Evolutionary conservation across 2,329 filamentous ascomycete genomes (phyloP).

Genomic region (Aureobasidium melanogenum): DNA sequence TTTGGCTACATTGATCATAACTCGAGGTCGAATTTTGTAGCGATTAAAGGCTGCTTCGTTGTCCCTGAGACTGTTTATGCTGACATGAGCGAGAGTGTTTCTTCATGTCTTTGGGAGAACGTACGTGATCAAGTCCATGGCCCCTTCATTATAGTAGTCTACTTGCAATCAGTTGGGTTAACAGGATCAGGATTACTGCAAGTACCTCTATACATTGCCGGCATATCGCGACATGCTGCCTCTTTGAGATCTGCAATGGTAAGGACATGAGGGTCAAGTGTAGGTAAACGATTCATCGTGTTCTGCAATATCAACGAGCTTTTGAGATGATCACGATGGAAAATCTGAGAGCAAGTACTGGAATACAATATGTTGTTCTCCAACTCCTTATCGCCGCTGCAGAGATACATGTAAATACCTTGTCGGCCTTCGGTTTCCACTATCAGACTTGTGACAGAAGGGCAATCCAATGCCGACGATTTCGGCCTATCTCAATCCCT

Average conservation of each 20-base stretch:
- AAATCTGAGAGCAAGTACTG: not conserved
- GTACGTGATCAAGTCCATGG: conserved; percentile 13
- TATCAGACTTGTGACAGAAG: not conserved
- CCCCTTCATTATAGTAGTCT: conserved; percentile 17
- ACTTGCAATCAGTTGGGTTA: not conserved
- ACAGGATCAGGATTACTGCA: too few relatives aligned
- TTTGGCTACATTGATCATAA: conserved; percentile 21
- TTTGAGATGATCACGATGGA: too few relatives aligned
- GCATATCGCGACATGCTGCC: not conserved
- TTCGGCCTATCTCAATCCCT: not conserved
- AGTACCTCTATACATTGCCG: conserved; percentile 1
- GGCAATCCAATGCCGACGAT: not conserved
- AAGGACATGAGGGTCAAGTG: conserved; percentile 5
- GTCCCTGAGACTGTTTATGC: conserved; percentile 4
- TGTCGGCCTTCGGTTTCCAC: not conserved
- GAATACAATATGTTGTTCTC: not conserved
- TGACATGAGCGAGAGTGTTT: not conserved
- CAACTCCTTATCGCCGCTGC: not conserved
- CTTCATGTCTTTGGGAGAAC: not conserved
- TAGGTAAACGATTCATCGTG: conserved; percentile 5
- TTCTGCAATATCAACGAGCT: not conserved
- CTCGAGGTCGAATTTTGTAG: conserved; percentile 23
- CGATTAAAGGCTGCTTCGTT: conserved; percentile 41
- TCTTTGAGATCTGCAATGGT: conserved; percentile 7
- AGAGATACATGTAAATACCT: not conserved